Evolutionary conservation across 345 rosid species (phyloP), one percentile per base, ranked within the genome.

Genomic region (Aethionema arabicum): DNA sequence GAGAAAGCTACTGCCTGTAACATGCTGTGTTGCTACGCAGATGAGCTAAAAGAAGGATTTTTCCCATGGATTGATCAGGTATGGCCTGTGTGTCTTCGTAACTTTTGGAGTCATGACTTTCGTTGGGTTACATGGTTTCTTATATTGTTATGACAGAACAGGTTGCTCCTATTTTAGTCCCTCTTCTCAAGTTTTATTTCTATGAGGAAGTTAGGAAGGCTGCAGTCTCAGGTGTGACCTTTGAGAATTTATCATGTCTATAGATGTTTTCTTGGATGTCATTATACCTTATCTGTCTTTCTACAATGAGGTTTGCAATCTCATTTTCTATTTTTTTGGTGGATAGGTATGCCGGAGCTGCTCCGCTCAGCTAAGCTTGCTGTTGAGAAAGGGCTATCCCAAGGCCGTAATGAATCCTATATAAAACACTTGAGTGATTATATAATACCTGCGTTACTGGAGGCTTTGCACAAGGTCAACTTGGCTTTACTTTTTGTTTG

Each of bases 171-270:
- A 79, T 83, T 32, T 64, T 85, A 39, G 88, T 85, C 57, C 91
- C 91, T 16, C 91, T 85, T 57, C 78, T 85, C 30, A 83, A 81
- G 70, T 85, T 83, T 73, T 81, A 85, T 73, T 85, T 83, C 55
- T 86, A 85, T 61, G 88, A 85, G 74, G 91, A 85, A 67, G 88
- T 85, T 63, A 78, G 88, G 75, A 83, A 83, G 77, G 91, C 88
- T 53, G 91, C 91, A 67, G 86, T 85, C 61, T 83, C 91, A 66
- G 91, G 91, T 85, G 69, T 51, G 52, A 48, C 29, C 14, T 59
- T 43, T 1, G 2, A 50, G 57, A 31, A 27, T 21, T 57, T 50
- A 39, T 56, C 53, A 51, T 44, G 41, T 66, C 51, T 63, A 7
- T 36, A 36, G 15, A 8, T 61, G 31, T 27, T 32, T 63, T 32